A percentile compares a stretch with the other conserved stretches of the same genome.
Evolutionary conservation across 106 monocot genomes (phyloP).

Genomic region (Dactylorhiza incarnata): DNA sequence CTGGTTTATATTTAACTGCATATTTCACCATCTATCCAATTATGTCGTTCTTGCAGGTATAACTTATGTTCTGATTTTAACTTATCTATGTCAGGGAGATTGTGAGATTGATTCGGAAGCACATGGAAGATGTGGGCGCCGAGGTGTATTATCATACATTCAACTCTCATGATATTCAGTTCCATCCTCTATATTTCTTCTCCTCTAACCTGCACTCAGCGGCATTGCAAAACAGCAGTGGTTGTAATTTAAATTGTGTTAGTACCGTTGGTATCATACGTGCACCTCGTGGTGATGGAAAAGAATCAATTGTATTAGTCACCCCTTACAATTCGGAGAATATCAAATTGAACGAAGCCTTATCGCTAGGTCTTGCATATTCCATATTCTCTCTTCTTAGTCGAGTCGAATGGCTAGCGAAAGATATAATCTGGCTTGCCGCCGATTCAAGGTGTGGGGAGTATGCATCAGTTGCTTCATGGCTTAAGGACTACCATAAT

Average conservation of each 20-base stretch:
- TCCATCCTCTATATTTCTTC: constrained; percentile 66
- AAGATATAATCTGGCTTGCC: constrained; percentile 93
- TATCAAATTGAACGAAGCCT: constrained; percentile 33
- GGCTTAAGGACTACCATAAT: constrained; percentile 79
- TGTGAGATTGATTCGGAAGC: constrained; percentile 42
- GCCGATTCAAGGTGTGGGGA: constrained; percentile 81
- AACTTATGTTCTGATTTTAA: constrained; percentile 3
- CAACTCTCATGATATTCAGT: constrained; percentile 16
- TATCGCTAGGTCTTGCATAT: constrained; percentile 71
- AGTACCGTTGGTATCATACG: constrained; percentile 71
- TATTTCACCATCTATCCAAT: neutral
- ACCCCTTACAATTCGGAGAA: constrained; percentile 72
- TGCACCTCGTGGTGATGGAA: constrained; percentile 89
- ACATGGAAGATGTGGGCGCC: constrained; percentile 55
- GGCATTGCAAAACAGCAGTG: constrained; percentile 19
- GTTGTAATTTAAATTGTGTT: constrained; percentile 38
- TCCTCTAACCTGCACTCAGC: constrained; percentile 22
- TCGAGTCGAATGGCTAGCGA: constrained; percentile 70
- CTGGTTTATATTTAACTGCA: neutral
- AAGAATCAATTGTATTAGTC: constrained; percentile 88
- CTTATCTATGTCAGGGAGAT: constrained; percentile 38
- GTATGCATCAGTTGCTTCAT: constrained; percentile 59
- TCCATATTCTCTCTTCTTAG: constrained; percentile 74
- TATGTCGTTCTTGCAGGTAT: neutral
- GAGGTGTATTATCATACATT: constrained; percentile 82